Percentiles rank a stretch among this genome's conserved stretches.
Evolutionary conservation across 768 basidiomycete genomes (phyloP).

Genomic region (Phylloporus scabripes): DNA sequence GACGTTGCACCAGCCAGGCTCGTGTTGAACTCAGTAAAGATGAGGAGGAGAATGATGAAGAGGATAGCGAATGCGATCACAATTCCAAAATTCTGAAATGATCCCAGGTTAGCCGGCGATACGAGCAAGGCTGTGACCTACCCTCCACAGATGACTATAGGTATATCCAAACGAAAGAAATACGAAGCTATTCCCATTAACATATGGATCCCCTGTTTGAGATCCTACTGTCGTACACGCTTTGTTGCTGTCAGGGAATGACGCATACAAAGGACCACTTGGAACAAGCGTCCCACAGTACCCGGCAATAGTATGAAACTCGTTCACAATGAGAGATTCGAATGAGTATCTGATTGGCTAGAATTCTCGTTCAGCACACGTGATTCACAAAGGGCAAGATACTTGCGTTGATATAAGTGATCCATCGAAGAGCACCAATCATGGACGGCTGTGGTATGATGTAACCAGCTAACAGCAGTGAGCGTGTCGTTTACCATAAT

Average conservation of each 20-base stretch:
- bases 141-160: slow-evolving; percentile 46
- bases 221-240: slow-evolving; percentile 72
- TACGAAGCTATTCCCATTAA: slow-evolving; percentile 58
- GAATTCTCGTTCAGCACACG: neutral
- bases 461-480: slow-evolving; percentile 38
- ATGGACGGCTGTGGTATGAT: slow-evolving; percentile 55
- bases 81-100: slow-evolving; percentile 61
- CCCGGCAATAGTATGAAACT: slow-evolving; percentile 69
- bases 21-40: slow-evolving; percentile 54
- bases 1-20: slow-evolving; percentile 30
- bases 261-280: slow-evolving; percentile 56
- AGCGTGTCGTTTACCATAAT: neutral
- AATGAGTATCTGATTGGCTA: slow-evolving; percentile 59
- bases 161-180: slow-evolving; percentile 37
- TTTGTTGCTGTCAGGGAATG: slow-evolving; percentile 55
- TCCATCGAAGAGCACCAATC: slow-evolving; percentile 66
- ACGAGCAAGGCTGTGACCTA: slow-evolving; percentile 14
- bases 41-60: slow-evolving; percentile 51
- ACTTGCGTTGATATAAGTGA: slow-evolving; percentile 56
- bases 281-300: slow-evolving; percentile 56
- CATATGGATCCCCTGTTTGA: slow-evolving; percentile 50
- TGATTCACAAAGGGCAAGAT: slow-evolving; percentile 28
- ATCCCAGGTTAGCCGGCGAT: neutral
- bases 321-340: slow-evolving; percentile 71
- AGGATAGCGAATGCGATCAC: slow-evolving; percentile 55